phyloP scores from a whole-genome alignment of 2,329 filamentous ascomycete genomes.

The Rugonectria rugulosa region DNA sequence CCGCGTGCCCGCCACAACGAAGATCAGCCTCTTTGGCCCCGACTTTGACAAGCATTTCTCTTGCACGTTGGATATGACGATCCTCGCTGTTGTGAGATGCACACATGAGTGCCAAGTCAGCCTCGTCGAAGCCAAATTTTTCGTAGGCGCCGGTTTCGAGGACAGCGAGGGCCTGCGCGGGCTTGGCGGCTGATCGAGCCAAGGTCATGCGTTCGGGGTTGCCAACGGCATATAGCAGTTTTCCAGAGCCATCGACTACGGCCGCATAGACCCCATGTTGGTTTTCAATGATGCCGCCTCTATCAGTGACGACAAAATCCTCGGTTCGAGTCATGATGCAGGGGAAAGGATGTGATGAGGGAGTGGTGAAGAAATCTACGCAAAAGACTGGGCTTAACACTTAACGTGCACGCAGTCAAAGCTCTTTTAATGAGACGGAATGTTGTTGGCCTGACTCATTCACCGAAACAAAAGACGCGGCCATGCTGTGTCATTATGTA shows the following conservation, averaged over 20 bases:
- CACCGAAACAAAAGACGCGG: no score
- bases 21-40: slow-evolving; percentile 46
- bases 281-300: slow-evolving; percentile 53
- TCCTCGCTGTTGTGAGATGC: slow-evolving; percentile 56
- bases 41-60: slow-evolving; percentile 47
- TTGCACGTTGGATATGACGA: slow-evolving; percentile 47
- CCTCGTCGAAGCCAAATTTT: slow-evolving; percentile 46
- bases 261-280: slow-evolving; percentile 53
- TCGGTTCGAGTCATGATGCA: slow-evolving; percentile 6
- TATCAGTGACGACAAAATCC: slow-evolving; percentile 46
- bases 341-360: no score
- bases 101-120: slow-evolving; percentile 55
- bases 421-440: no score
- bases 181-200: slow-evolving; percentile 55
- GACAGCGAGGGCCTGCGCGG: slow-evolving; percentile 53
- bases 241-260: slow-evolving; percentile 47
- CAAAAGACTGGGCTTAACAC: no score
- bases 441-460: no score
- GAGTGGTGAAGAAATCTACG: no score
- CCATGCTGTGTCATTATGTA: no score
- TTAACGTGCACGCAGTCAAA: no score
- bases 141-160: slow-evolving; percentile 51
- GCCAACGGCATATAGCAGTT: slow-evolving; percentile 49
- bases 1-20: slow-evolving; percentile 52
- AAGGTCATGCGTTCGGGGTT: slow-evolving; percentile 52